These are phyloP conservation scores for Penicillium paradoxum DNA, from an alignment of 495 filamentous ascomycete genomes.

Conservation along the genomic window DNA sequence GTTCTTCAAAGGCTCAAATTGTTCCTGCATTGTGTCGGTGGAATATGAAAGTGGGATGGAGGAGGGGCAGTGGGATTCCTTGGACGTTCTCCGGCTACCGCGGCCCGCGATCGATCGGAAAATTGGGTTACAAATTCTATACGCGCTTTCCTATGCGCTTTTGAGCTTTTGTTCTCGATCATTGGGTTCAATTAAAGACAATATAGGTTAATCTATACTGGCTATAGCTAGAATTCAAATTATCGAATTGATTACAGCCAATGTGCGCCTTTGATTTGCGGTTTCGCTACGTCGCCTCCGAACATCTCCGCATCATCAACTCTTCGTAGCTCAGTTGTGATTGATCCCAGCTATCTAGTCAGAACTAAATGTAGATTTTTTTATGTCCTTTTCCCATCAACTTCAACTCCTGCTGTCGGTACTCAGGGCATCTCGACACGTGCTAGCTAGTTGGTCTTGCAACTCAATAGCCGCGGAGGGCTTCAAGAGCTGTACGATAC, in stretches of 20 bases:
- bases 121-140: background rate
- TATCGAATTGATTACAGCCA: background rate
- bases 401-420: too few species aligned
- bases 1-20: conserved; percentile 80
- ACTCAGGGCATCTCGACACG: too few species aligned
- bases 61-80: conserved; percentile 22
- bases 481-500: too few species aligned
- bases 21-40: conserved; percentile 49
- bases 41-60: conserved; percentile 20
- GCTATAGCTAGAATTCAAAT: background rate
- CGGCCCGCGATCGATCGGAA: conserved; percentile 15
- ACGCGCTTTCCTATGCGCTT: background rate
- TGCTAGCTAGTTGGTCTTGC: too few species aligned
- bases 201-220: background rate
- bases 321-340: background rate
- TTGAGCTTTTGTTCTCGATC: background rate
- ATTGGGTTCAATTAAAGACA: background rate
- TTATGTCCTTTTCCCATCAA: too few species aligned
- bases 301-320: background rate
- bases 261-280: background rate
- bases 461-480: too few species aligned
- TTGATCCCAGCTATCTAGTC: background rate
- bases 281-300: background rate
- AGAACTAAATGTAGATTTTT: too few species aligned
- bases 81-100: conserved; percentile 15